Evolutionary conservation across 371 early-diverging fungal species (phyloP), one percentile per base, ranked within the genome.

Genomic region (Mucor racemosus): DNA sequence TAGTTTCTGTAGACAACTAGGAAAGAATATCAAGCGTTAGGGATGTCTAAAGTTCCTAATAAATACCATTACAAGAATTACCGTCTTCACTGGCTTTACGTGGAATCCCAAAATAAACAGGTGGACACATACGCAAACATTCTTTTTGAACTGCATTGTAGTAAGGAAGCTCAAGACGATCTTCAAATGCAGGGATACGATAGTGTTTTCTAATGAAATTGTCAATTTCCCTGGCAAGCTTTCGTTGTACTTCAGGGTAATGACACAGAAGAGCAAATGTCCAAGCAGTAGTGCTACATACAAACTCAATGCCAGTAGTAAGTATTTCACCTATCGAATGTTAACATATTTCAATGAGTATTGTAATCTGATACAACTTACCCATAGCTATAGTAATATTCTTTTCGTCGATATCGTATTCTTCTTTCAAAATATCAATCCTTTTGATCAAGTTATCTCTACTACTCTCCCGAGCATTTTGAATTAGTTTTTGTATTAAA

Each of bases 41-140:
- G 3, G 26, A 26, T 26, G 26, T 26, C 15, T 42, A 42, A 0
- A 42, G 5, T 15, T 42, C 42, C n/a, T 15, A 42, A 5, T n/a
- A 19, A 11, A 9, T 4, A 8, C 10, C 7, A 4, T 7, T 2
- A 14, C 13, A 5, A 13, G 7, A 41, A 48, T 65, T 77, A 72
- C 75, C 44, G 36, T 82, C 80, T 60, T 68, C 48, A n/a, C 44
- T 64, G 3, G 79, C 61, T 17, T 57, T 58, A 19, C 77, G 80
- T 11, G 78, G 77, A 7, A 76, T 44, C 34, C 71, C 63, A 36
- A 73, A 67, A 5, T 71, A 73, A 33, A 61, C 69, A 10, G 72
- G 58, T 10, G 77, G 70, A 11, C 67, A 69, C 40, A 35, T 71
- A 4, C 81, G 62, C 13, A 76, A 15, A 17, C 62, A 58, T 60